A percentile compares a stretch with the other conserved stretches of the same genome.
Conservation (phyloP, 2,329 filamentous ascomycete genomes). For the Penicillium italicum region DNA sequence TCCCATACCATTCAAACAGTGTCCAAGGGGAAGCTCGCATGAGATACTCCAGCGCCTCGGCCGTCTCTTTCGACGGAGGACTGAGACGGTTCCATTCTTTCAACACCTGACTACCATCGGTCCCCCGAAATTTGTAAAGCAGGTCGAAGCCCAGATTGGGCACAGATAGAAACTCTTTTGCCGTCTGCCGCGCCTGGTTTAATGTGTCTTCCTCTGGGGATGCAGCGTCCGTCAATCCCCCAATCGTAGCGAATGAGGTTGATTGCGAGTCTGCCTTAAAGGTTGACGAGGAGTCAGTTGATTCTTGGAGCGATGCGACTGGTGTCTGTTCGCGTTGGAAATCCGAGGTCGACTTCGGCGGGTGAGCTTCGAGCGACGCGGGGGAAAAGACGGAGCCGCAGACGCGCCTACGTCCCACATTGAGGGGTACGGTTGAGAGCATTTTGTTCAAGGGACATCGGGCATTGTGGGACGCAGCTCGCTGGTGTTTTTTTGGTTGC, state of each 20-base stretch:
- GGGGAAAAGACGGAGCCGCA: conserved; percentile 45
- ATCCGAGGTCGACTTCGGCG: conserved; percentile 28
- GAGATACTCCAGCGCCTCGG: conserved; percentile 36
- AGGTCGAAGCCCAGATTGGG: conserved; percentile 34
- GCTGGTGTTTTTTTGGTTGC: neutral
- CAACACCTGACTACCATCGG: conserved; percentile 28
- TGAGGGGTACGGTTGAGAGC: conserved; percentile 25
- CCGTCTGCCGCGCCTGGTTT: conserved; percentile 42
- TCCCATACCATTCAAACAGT: conserved; percentile 44
- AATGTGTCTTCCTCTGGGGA: conserved; percentile 33
- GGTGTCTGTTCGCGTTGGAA: conserved; percentile 17
- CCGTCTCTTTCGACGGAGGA: conserved; percentile 29
- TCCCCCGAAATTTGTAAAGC: conserved; percentile 24
- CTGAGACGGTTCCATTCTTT: conserved; percentile 31
- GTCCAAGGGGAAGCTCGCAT: conserved; percentile 24
- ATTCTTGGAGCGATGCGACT: conserved; percentile 16
- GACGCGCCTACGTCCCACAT: conserved; percentile 37
- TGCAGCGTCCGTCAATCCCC: conserved; percentile 10
- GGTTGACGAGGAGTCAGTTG: conserved; percentile 14
- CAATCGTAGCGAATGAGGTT: conserved; percentile 8
- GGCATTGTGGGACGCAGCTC: conserved; percentile 13
- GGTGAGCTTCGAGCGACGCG: conserved; percentile 32
- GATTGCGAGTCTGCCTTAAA: conserved; percentile 18
- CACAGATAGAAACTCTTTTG: conserved; percentile 40
- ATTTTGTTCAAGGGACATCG: conserved; percentile 19